Conservation (phyloP, 116 monocot species). For the Papilionanthe hybrid region DNA sequence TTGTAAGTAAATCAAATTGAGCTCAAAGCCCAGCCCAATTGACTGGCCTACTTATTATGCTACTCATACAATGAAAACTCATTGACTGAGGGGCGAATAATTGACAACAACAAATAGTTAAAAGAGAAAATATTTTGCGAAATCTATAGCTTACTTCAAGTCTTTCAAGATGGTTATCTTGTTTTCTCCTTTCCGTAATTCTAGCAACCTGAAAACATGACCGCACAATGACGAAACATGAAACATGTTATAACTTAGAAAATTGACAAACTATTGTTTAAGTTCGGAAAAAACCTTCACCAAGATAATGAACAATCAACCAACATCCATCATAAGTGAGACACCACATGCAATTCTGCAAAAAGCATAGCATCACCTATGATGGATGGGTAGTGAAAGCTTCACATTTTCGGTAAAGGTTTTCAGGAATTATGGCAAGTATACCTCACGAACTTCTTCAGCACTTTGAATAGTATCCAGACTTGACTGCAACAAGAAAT, state of each 20-base stretch:
- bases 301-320: background rate
- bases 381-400: background rate
- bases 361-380: background rate
- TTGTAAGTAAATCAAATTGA: too few relatives aligned
- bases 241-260: background rate
- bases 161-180: constrained; percentile 59
- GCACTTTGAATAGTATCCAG: constrained; percentile 72
- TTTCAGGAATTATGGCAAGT: constrained; percentile 3
- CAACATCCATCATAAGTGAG: constrained; percentile 2
- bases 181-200: constrained; percentile 51
- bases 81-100: background rate
- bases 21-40: too few relatives aligned
- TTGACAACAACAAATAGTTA: background rate
- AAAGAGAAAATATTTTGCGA: background rate
- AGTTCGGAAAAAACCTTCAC: background rate
- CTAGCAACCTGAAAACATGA: constrained; percentile 51
- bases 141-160: constrained; percentile 52
- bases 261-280: background rate
- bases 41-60: background rate
- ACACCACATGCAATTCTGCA: background rate
- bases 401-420: background rate
- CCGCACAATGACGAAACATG: background rate
- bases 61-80: background rate
- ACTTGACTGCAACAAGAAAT: constrained; percentile 46
- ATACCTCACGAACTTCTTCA: constrained; percentile 84